phyloP scores from a whole-genome alignment of 2,329 filamentous ascomycete species.

The Xenosphaeropsis pyriputrescens region DNA sequence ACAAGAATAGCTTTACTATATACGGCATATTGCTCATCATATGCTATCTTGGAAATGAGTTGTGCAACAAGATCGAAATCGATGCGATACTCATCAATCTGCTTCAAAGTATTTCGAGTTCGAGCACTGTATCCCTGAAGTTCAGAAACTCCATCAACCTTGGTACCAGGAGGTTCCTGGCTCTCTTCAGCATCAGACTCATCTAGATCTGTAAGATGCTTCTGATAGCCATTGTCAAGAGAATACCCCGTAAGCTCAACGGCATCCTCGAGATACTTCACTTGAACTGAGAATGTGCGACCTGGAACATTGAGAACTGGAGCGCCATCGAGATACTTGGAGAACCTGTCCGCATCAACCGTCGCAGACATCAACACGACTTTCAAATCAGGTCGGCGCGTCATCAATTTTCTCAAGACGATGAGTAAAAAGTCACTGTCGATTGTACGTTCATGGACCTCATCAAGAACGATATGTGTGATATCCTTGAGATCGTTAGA shows the following conservation, averaged over 20 bases:
- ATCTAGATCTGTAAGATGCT: conserved; percentile 44
- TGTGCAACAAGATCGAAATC: conserved; percentile 77
- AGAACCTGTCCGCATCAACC: conserved; percentile 84
- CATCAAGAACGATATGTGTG: conserved; percentile 90
- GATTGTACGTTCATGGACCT: conserved; percentile 92
- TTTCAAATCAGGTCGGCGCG: conserved; percentile 67
- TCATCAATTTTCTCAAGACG: conserved; percentile 71
- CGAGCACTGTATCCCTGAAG: conserved; percentile 60
- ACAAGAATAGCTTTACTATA: conserved; percentile 90
- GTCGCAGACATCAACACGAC: conserved; percentile 96
- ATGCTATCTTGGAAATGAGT: conserved; percentile 63
- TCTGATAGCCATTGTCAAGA: conserved; percentile 28
- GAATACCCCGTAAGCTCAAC: conserved; percentile 73
- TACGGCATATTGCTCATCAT: conserved; percentile 43
- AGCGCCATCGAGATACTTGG: conserved; percentile 70
- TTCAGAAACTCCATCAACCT: conserved; percentile 43
- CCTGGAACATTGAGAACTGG: conserved; percentile 85
- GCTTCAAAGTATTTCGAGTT: conserved; percentile 60
- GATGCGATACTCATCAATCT: conserved; percentile 82
- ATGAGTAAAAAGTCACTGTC: conserved; percentile 95
- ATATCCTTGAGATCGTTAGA: conserved; percentile 77
- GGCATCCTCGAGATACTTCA: conserved; percentile 82
- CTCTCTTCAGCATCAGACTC: conserved; percentile 35
- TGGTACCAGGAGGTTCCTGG: conserved; percentile 31
- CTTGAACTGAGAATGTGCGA: conserved; percentile 81